These are phyloP conservation scores for Phytophthora pini DNA, from an alignment of 352 stramenopile species.

Conservation along the genomic window DNA sequence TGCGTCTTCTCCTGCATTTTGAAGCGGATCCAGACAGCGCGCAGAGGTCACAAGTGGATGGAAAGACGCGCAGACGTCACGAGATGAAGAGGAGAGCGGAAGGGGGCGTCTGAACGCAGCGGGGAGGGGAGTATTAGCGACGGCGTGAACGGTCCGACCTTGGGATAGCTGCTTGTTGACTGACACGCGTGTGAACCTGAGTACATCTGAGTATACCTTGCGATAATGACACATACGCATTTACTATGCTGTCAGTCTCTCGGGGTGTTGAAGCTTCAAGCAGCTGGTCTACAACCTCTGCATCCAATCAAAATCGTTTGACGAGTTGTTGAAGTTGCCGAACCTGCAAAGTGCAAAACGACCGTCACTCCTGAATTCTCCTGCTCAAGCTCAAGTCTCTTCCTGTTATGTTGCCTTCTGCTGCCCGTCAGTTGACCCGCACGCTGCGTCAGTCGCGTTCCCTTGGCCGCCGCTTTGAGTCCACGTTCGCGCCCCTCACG, in stretches of 20 bases:
- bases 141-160: conserved; percentile 5
- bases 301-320: conserved; percentile 32
- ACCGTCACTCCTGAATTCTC: conserved; percentile 25
- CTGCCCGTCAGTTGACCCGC: conserved; percentile 2
- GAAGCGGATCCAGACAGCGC: not conserved
- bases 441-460: not conserved
- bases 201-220: not conserved
- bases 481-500: conserved; percentile 52
- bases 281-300: conserved; percentile 10
- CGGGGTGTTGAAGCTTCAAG: conserved; percentile 9
- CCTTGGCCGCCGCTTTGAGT: conserved; percentile 22
- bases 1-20: conserved; percentile 34
- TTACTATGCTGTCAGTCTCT: not conserved
- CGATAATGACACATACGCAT: not conserved
- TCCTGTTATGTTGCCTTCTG: conserved; percentile 6
- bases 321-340: conserved; percentile 1
- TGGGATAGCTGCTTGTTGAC: conserved; percentile 1
- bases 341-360: too few species aligned
- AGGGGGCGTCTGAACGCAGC: not conserved
- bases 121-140: not conserved
- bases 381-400: conserved; percentile 8
- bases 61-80: not conserved
- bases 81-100: not conserved
- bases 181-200: conserved; percentile 14
- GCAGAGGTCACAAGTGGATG: not conserved